phyloP scores from a whole-genome alignment of 805 yeast species.

The Ascoidea asiatica region DNA sequence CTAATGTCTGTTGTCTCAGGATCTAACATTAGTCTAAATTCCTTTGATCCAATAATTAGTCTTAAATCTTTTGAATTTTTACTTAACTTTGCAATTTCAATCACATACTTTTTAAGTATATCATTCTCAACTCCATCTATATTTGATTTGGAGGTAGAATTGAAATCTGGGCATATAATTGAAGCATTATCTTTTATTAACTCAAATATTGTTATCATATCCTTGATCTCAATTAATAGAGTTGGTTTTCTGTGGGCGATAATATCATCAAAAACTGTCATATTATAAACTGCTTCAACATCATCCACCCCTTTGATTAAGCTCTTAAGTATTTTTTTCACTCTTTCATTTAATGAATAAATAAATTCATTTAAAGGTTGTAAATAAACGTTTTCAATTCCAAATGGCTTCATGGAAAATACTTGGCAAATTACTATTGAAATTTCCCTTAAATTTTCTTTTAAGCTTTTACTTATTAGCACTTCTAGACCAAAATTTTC shows the following conservation, averaged over 20 bases:
- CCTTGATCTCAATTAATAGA: conserved; percentile 24
- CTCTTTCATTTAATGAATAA: conserved; percentile 31
- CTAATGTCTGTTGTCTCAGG: conserved; percentile 9
- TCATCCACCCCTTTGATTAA: conserved; percentile 39
- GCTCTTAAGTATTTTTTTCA: conserved; percentile 28
- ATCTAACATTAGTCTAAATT: conserved; percentile 26
- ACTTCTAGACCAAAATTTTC: conserved; percentile 34
- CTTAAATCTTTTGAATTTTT: conserved; percentile 2
- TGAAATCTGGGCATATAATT: not conserved
- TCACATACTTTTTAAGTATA: not conserved
- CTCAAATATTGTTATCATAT: conserved; percentile 26
- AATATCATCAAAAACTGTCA: conserved; percentile 60
- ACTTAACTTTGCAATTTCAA: not conserved
- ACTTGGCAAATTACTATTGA: conserved; percentile 50
- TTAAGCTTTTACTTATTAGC: conserved; percentile 8
- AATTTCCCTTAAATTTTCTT: conserved; percentile 41
- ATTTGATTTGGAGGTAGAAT: not conserved
- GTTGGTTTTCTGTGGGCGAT: conserved; percentile 30
- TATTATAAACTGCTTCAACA: conserved; percentile 44
- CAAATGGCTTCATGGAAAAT: conserved; percentile 56
- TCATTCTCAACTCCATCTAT: not conserved
- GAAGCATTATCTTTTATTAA: conserved; percentile 22
- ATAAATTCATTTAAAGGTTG: conserved; percentile 74
- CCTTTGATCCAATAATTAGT: conserved; percentile 17
- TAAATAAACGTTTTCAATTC: conserved; percentile 44